These are phyloP conservation scores for Kwoniella shivajii DNA, from an alignment of 1,284 basidiomycete genomes.

Conservation along the genomic window DNA sequence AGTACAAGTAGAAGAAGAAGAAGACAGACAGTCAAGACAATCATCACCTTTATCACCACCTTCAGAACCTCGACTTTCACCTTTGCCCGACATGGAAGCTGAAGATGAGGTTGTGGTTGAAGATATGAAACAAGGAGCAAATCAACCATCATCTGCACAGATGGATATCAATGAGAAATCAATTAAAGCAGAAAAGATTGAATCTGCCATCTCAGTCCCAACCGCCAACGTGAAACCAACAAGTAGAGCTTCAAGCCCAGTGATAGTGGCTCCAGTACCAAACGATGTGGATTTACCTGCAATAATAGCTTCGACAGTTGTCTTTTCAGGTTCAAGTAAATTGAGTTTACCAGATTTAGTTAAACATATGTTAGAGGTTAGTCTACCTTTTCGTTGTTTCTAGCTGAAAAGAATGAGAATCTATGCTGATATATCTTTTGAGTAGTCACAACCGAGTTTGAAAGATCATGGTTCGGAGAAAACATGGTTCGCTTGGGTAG, in stretches of 20 bases:
- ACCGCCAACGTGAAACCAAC: not conserved
- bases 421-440: constrained; percentile 1
- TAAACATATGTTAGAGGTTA: constrained; percentile 52
- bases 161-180: constrained; percentile 1
- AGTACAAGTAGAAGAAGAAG: not conserved
- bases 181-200: constrained; percentile 12
- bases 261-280: constrained; percentile 28
- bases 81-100: not conserved
- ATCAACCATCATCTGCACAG: no score
- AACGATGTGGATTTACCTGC: constrained; percentile 46
- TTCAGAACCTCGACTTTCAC: constrained; percentile 8
- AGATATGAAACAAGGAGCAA: not conserved
- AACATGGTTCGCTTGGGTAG: constrained; percentile 47
- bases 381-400: constrained; percentile 10
- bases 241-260: constrained; percentile 3
- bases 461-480: constrained; percentile 40
- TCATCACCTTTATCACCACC: constrained; percentile 20
- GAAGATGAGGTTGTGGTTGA: not conserved
- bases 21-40: constrained; percentile 12
- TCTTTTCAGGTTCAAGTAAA: constrained; percentile 54
- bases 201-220: not conserved
- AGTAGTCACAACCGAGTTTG: constrained; percentile 50
- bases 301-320: constrained; percentile 52
- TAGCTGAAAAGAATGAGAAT: not conserved
- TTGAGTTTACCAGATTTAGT: constrained; percentile 52